phyloP scores from a whole-genome alignment of 352 stramenopile species.

The Phytophthora syringae region DNA sequence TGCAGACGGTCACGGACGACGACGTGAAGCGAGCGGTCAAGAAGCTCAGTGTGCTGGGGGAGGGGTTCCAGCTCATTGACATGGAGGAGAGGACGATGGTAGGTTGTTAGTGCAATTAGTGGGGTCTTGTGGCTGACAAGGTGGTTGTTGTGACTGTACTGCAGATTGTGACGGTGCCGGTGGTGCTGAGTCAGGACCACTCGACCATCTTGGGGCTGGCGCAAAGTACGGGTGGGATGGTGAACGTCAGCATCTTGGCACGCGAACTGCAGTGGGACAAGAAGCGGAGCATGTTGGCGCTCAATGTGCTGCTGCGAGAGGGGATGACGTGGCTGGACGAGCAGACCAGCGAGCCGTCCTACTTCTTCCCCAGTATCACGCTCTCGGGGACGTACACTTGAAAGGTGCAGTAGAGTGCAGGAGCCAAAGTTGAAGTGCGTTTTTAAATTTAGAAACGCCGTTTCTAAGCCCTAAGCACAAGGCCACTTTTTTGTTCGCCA shows the following conservation, averaged over 20 bases:
- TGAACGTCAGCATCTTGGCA: constrained; percentile 88
- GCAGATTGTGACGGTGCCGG: constrained; percentile 94
- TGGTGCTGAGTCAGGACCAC: constrained; percentile 95
- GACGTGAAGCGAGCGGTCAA: constrained; percentile 95
- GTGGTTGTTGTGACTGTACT: background rate
- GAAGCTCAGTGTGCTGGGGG: constrained; percentile 94
- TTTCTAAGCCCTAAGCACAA: background rate
- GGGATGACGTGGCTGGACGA: constrained; percentile 98
- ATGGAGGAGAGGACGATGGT: constrained; percentile 93
- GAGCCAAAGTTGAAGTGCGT: constrained; percentile 9
- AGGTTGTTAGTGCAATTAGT: background rate
- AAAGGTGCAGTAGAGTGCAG: background rate
- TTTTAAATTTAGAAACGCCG: too few species aligned
- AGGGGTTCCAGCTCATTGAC: constrained; percentile 94
- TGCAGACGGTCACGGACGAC: constrained; percentile 89
- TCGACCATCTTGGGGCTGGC: constrained; percentile 92
- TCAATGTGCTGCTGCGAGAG: constrained; percentile 93
- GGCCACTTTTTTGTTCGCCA: constrained; percentile 17
- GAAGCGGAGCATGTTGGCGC: constrained; percentile 91
- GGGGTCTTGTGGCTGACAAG: too few species aligned
- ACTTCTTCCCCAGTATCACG: constrained; percentile 90
- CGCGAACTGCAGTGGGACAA: constrained; percentile 89
- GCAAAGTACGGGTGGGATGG: constrained; percentile 87
- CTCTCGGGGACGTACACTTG: constrained; percentile 77
- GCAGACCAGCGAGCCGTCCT: constrained; percentile 69